Percentiles rank a stretch among this genome's conserved stretches.
Evolutionary conservation across 768 basidiomycete genomes (phyloP).

Genomic region (Leccinum variicolor): DNA sequence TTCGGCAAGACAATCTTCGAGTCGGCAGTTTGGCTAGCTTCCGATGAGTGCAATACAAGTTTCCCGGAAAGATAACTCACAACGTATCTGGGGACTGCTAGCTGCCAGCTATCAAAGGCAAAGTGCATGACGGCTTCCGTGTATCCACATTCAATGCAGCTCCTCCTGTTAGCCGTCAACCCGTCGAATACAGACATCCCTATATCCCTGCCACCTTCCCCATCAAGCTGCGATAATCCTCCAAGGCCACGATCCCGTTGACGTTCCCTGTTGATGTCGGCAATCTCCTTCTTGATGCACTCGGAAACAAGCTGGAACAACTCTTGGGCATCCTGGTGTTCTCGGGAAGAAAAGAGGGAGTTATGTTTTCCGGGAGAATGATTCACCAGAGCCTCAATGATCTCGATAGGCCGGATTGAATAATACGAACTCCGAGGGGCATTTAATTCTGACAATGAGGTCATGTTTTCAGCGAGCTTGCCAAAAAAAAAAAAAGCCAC

Average conservation of each 20-base stretch:
- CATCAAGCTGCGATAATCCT: constrained; percentile 38
- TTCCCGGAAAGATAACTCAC: constrained; percentile 40
- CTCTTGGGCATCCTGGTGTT: constrained; percentile 98
- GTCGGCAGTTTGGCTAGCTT: constrained; percentile 54
- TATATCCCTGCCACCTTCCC: constrained; percentile 33
- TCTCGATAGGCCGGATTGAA: constrained; percentile 66
- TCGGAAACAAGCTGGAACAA: constrained; percentile 94
- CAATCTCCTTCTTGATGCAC: constrained; percentile 82
- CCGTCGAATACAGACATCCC: constrained; percentile 83
- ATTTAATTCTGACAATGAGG: constrained; percentile 51
- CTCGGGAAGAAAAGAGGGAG: constrained; percentile 78
- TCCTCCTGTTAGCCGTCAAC: constrained; percentile 83
- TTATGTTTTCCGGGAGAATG: constrained; percentile 51
- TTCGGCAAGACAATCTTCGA: constrained; percentile 83
- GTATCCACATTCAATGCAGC: constrained; percentile 87
- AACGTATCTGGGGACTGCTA: constrained; percentile 62
- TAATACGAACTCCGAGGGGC: constrained; percentile 53
- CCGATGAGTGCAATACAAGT: constrained; percentile 7
- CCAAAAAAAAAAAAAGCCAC: background rate
- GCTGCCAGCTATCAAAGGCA: constrained; percentile 80
- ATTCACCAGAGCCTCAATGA: constrained; percentile 66
- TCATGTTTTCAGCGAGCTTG: constrained; percentile 3
- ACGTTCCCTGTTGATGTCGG: constrained; percentile 68
- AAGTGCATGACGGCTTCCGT: constrained; percentile 94
- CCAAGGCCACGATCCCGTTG: constrained; percentile 70